Percentiles rank a stretch among this genome's conserved stretches.
phyloP scores from a whole-genome alignment of 441 rosid genomes.

The Hura crepitans region DNA sequence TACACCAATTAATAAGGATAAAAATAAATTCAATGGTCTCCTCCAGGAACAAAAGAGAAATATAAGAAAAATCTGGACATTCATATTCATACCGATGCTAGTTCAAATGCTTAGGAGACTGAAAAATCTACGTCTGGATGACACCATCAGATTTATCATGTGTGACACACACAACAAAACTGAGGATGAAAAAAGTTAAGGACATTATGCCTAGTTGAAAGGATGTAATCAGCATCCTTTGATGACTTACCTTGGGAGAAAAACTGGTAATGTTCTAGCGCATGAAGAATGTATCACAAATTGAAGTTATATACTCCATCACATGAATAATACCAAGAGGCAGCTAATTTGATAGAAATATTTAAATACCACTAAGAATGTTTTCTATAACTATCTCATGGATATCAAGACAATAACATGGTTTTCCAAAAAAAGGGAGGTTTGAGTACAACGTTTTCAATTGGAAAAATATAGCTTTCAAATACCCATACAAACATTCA shows the following conservation, averaged over 20 bases:
- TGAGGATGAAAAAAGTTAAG: neutral
- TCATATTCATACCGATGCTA: neutral
- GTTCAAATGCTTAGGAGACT: neutral
- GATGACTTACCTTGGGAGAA: neutral
- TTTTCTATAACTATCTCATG: neutral
- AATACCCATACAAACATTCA: neutral
- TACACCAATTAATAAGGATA: slow-evolving; percentile 19
- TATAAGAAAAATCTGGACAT: neutral
- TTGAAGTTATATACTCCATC: neutral
- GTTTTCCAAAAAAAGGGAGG: neutral
- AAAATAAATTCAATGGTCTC: neutral
- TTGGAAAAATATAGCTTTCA: neutral
- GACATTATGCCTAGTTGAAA: neutral
- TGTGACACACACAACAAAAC: neutral
- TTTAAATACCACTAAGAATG: neutral
- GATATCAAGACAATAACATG: neutral
- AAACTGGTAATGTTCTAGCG: neutral
- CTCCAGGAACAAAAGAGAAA: neutral
- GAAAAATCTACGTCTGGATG: neutral
- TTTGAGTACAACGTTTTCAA: no score
- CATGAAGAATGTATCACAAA: neutral
- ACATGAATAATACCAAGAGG: neutral
- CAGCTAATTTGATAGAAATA: neutral
- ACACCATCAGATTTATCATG: neutral
- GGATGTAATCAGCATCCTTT: neutral